A percentile compares a stretch with the other conserved stretches of the same genome.
phyloP scores from a whole-genome alignment of 345 rosid species.

The Excoecaria agallocha region DNA sequence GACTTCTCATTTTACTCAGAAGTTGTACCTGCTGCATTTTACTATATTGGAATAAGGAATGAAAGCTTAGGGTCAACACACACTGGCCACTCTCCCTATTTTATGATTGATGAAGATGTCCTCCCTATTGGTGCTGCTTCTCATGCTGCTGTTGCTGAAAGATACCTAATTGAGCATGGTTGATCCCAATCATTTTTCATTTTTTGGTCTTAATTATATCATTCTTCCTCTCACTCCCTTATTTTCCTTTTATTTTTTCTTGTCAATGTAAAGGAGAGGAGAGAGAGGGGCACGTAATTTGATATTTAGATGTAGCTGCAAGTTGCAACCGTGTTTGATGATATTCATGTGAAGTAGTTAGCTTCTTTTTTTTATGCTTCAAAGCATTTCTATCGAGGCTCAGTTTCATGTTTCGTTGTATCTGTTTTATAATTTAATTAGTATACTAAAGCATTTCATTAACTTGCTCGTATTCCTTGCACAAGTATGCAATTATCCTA shows the following conservation, averaged over 20 bases:
- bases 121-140: constrained; percentile 76
- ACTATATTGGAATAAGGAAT: constrained; percentile 75
- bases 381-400: neutral
- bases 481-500: too few species aligned
- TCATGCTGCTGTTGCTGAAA: constrained; percentile 80
- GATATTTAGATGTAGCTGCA: neutral
- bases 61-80: constrained; percentile 69
- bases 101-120: constrained; percentile 82
- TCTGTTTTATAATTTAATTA: too few species aligned
- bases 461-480: too few species aligned
- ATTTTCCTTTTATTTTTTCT: neutral
- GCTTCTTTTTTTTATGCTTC: neutral
- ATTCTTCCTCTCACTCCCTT: too few species aligned
- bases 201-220: too few species aligned
- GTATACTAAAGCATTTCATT: too few species aligned
- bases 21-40: constrained; percentile 69
- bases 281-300: neutral
- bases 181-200: neutral
- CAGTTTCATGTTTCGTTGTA: neutral
- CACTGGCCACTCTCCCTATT: constrained; percentile 73
- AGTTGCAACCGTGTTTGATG: neutral
- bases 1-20: constrained; percentile 82
- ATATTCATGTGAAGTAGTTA: neutral
- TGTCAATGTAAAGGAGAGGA: constrained; percentile 1
- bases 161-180: constrained; percentile 44